Evolutionary conservation across 768 basidiomycete genomes (phyloP).

Genomic region (Omphalotus guepiniiformis): DNA sequence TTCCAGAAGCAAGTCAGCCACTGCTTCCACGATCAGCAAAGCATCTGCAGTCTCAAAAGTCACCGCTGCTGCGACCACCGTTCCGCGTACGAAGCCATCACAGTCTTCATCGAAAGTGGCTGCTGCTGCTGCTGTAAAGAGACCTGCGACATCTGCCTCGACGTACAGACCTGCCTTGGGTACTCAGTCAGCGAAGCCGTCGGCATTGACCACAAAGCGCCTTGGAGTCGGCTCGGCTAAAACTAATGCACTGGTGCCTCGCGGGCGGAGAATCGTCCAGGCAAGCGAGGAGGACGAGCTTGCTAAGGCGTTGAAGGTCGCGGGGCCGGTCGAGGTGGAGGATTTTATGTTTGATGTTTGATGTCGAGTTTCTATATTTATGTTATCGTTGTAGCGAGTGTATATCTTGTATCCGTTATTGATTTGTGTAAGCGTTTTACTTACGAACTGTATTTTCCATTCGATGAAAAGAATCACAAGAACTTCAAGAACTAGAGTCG

Average conservation of each 20-base stretch:
- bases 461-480: no score
- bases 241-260: not conserved
- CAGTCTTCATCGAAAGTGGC: not conserved
- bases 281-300: not conserved
- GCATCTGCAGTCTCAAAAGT: not conserved
- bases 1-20: not conserved
- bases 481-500: no score
- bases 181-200: not conserved
- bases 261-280: not conserved
- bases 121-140: not conserved
- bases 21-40: not conserved
- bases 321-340: not conserved
- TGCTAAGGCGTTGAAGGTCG: not conserved
- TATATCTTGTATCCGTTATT: no score
- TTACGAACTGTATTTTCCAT: no score
- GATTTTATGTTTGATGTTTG: slow-evolving; percentile 9
- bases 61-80: not conserved
- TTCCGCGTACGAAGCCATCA: not conserved
- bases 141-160: not conserved
- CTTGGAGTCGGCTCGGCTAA: not conserved
- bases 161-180: not conserved
- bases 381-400: no score
- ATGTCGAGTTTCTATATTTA: not conserved
- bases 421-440: no score
- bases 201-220: not conserved